Base-by-base conservation (phyloP, 1,139 yeast genomes). In the Nakaseomyces delphensis region DNA sequence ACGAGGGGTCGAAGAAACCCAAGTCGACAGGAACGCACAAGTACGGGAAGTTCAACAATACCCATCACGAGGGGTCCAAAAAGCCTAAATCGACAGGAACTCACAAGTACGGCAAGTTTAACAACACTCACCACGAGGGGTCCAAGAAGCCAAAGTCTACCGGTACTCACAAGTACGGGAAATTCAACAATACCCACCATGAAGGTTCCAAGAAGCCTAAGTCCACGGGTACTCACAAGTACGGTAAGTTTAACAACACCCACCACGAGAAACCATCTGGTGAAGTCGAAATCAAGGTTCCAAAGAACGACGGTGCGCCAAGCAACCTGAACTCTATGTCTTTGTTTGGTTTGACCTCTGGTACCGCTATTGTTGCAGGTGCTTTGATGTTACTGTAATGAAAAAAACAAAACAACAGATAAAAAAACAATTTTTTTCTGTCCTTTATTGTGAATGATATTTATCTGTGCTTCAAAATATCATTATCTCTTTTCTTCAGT, bases 1-100 rank as follows among this genome's bases (percentile, higher is more conserved):
- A 63, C 37, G 37, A 33, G 37, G 37, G 37, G n/a, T 60, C 66
- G 28, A 56, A 60, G 38, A 60, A 59, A 23, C 49, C 64, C 29
- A 57, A 63, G 44, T 55, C 59, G 43, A 58, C 69, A 41, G 66
- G 64, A 47, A 70, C 76, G 45, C 74, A 70, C 64, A 67, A 57
- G 51, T 64, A 63, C 52, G 79, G 79, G 44, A 69, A 65, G 58
- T 74, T 74, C 54, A 68, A 75, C 68, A 70, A 73, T 63, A 73
- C 79, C 47, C 56, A 48, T 20, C 37, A 37, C 18, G 30, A 50
- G 27, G 52, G 57, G 15, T 53, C 65, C 8, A 47, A 64, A 27
- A 59, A 65, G 39, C 51, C 72, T 25, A 58, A 66, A 19, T 50
- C 52, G 13, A 51, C 64, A 19, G 69, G 69, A 45, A 67, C 71